Conservation (phyloP, 2,329 filamentous ascomycete species). For the Colletotrichum liaoningense region DNA sequence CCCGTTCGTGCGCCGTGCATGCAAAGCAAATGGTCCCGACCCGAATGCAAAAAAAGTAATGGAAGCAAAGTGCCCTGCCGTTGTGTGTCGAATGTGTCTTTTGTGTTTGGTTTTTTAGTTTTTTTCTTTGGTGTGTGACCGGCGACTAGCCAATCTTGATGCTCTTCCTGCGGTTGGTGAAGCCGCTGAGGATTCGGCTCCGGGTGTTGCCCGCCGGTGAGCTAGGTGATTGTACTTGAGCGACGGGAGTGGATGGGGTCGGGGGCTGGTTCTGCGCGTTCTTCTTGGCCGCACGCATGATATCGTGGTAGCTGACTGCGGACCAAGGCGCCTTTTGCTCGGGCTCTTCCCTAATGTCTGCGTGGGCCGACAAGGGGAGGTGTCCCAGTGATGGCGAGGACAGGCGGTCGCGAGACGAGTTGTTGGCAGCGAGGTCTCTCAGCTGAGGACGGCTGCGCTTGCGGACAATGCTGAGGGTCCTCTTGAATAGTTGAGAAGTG, state of each 20-base stretch:
- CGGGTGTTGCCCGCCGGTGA: constrained; percentile 39
- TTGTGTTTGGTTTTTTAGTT: constrained; percentile 16
- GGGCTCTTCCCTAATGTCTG: constrained; percentile 45
- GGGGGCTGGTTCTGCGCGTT: constrained; percentile 44
- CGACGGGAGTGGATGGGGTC: constrained; percentile 41
- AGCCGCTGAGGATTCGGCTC: constrained; percentile 48
- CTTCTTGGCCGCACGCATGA: constrained; percentile 57
- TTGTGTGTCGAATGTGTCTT: neutral
- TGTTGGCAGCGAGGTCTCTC: constrained; percentile 46
- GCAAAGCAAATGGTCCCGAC: constrained; percentile 29
- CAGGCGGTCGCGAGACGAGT: constrained; percentile 49
- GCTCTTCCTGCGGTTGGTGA: constrained; percentile 53
- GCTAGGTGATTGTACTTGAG: constrained; percentile 40
- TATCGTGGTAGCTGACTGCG: constrained; percentile 60
- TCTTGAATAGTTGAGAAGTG: constrained; percentile 59
- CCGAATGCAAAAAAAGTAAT: constrained; percentile 26
- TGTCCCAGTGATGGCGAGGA: constrained; percentile 36
- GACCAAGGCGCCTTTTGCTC: constrained; percentile 41
- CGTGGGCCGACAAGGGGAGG: constrained; percentile 48
- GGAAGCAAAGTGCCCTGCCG: constrained; percentile 14
- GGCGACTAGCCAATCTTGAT: constrained; percentile 44
- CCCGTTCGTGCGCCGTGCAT: constrained; percentile 33
- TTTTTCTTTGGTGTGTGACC: neutral
- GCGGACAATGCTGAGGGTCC: constrained; percentile 64
- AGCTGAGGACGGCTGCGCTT: constrained; percentile 66